Conservation (phyloP, 768 basidiomycete species). For the Lactarius sp. region DNA sequence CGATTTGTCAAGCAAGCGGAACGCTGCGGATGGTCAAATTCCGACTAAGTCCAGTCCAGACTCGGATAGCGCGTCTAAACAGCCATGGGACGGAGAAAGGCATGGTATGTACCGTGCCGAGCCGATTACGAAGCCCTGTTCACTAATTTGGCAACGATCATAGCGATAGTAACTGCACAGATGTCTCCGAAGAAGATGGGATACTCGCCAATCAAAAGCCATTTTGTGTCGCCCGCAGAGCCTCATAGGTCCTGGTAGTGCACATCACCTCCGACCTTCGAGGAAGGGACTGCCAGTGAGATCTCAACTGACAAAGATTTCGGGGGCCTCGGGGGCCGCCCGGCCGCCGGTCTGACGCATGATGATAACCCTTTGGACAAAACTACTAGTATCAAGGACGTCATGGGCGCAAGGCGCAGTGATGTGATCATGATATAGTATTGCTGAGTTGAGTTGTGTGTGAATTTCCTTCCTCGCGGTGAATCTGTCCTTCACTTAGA, state of each 20-base stretch:
- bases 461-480: too few species aligned
- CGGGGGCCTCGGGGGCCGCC: not conserved
- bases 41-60: constrained; percentile 4
- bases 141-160: not conserved
- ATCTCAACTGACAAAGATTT: not conserved
- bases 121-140: constrained; percentile 8
- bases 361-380: not conserved
- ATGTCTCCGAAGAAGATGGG: too few species aligned
- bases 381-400: not conserved
- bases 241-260: too few species aligned
- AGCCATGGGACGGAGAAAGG: too few species aligned
- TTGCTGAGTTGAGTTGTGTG: too few species aligned
- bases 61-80: not conserved
- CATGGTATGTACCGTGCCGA: constrained; percentile 7
- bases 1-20: constrained; percentile 12
- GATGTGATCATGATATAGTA: too few species aligned
- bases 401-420: constrained; percentile 2
- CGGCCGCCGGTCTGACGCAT: not conserved
- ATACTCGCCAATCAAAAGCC: not conserved
- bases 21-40: not conserved
- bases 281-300: not conserved
- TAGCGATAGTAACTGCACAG: too few species aligned
- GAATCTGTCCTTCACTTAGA: not conserved
- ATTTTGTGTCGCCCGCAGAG: not conserved
- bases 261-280: too few species aligned